phyloP scores from a whole-genome alignment of 2,329 filamentous ascomycete species.

The Bipolaris gigantea region DNA sequence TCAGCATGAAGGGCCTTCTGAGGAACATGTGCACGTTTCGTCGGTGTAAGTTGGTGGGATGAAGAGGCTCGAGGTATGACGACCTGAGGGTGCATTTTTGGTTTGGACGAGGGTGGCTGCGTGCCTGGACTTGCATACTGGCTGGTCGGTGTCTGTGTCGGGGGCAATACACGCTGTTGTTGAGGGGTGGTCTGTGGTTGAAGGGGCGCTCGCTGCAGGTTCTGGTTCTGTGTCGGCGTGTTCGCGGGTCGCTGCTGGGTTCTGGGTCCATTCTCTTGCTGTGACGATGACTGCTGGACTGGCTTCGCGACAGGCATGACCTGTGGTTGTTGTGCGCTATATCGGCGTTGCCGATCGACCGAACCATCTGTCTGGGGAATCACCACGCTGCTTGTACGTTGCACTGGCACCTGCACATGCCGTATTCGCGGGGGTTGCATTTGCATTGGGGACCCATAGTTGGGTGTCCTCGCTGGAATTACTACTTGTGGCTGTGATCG shows the following conservation, averaged over 20 bases:
- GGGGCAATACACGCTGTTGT: conserved; percentile 22
- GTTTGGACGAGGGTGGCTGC: conserved; percentile 39
- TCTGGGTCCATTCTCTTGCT: conserved; percentile 35
- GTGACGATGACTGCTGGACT: conserved; percentile 42
- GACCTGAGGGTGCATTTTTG: conserved; percentile 40
- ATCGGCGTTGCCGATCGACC: conserved; percentile 18
- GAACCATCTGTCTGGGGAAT: conserved; percentile 20
- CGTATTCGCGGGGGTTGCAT: conserved; percentile 33
- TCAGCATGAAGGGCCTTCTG: conserved; percentile 50
- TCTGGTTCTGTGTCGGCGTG: conserved; percentile 23
- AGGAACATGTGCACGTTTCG: conserved; percentile 27
- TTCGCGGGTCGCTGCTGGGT: conserved; percentile 37
- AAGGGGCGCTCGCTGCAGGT: conserved; percentile 30
- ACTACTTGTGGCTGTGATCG: conserved; percentile 35
- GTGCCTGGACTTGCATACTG: conserved; percentile 36
- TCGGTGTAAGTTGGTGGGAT: conserved; percentile 33
- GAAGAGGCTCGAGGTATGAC: conserved; percentile 31
- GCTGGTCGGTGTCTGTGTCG: conserved; percentile 29
- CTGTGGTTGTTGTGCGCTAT: conserved; percentile 20
- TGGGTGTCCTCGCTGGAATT: conserved; percentile 28
- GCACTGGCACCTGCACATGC: conserved; percentile 33
- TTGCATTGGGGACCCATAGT: conserved; percentile 27
- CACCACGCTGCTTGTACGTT: conserved; percentile 22
- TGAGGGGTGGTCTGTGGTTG: conserved; percentile 41
- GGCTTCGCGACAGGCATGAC: conserved; percentile 42